Conservation (phyloP, 2,329 filamentous ascomycete species). For the Eurotiales sp. region DNA sequence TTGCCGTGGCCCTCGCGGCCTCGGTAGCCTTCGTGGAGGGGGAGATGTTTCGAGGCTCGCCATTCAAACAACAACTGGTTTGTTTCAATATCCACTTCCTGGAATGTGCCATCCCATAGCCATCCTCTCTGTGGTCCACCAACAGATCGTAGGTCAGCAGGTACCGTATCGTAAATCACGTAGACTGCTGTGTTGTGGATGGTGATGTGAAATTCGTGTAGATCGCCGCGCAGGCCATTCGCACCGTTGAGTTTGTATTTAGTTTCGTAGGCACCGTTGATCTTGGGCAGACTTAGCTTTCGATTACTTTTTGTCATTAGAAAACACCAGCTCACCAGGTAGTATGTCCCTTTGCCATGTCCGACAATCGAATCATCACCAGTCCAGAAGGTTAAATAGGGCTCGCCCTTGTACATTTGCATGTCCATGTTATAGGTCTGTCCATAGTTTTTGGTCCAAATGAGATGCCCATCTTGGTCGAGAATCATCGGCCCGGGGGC, state of each 20-base stretch:
- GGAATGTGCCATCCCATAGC: constrained; percentile 41
- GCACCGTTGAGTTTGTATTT: neutral
- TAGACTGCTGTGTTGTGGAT: constrained; percentile 41
- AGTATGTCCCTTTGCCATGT: constrained; percentile 8
- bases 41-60: constrained; percentile 45
- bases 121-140: constrained; percentile 35
- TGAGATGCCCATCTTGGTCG: constrained; percentile 8
- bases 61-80: constrained; percentile 45
- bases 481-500: constrained; percentile 10
- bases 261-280: constrained; percentile 5
- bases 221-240: constrained; percentile 26
- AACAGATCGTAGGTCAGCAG: constrained; percentile 35
- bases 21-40: constrained; percentile 23
- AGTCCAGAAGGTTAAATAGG: constrained; percentile 5
- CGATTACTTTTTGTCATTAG: neutral
- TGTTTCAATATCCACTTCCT: constrained; percentile 45
- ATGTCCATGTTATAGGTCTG: constrained; percentile 8
- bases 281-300: neutral
- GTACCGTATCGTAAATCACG: constrained; percentile 37
- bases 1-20: constrained; percentile 19
- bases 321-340: constrained; percentile 3
- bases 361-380: constrained; percentile 6
- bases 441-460: constrained; percentile 1
- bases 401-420: constrained; percentile 8
- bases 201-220: constrained; percentile 47